Conservation (phyloP, 2,329 filamentous ascomycete species). For the Escovopsis sp. region DNA sequence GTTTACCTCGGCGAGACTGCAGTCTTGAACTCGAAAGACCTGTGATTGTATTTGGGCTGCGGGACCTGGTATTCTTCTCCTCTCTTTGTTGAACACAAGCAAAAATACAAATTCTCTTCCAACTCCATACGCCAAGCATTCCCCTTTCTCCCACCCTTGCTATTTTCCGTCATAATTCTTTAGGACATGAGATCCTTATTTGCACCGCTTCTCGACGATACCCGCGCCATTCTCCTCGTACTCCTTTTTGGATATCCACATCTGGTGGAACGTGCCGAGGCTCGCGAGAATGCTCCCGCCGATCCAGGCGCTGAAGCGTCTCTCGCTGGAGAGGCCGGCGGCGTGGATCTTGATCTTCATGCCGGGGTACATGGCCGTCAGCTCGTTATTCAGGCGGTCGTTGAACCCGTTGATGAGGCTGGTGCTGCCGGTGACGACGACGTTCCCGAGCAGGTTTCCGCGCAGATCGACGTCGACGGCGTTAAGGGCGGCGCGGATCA, state of each 20-base stretch:
- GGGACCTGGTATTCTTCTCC: neutral
- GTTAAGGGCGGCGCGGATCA: conserved; percentile 64
- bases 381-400: conserved; percentile 75
- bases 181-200: conserved; percentile 33
- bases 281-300: conserved; percentile 92
- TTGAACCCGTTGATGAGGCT: conserved; percentile 84
- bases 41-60: no score
- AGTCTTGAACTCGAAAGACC: no score
- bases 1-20: no score
- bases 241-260: conserved; percentile 97
- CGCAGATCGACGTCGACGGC: conserved; percentile 82
- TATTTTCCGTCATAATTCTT: no score
- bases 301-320: conserved; percentile 89
- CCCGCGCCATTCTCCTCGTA: conserved; percentile 87
- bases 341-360: conserved; percentile 80
- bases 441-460: conserved; percentile 68
- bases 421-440: conserved; percentile 83
- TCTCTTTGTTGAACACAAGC: neutral
- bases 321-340: conserved; percentile 70
- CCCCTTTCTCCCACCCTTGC: conserved; percentile 4
- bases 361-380: conserved; percentile 68
- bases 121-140: conserved; percentile 21
- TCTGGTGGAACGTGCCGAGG: conserved; percentile 94
- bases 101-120: conserved; percentile 8
- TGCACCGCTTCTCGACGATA: conserved; percentile 94